A percentile compares a stretch with the other conserved stretches of the same genome.
phyloP scores from a whole-genome alignment of 2,329 filamentous ascomycete genomes.

The Botrytis byssoidea region DNA sequence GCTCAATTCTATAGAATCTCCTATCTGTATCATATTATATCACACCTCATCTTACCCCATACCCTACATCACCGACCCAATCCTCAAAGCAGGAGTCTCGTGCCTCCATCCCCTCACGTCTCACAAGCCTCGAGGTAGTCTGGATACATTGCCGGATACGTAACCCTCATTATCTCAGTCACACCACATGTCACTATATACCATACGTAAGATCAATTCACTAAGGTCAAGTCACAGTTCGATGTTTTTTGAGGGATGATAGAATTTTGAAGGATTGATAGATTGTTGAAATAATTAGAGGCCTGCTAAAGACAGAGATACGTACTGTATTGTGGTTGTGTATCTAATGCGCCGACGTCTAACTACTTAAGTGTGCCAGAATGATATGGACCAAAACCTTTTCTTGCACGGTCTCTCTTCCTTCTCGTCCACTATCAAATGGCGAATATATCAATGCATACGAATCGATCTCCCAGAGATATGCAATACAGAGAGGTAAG shows the following conservation, averaged over 20 bases:
- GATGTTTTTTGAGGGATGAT: background rate
- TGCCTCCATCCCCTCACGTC: background rate
- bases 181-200: background rate
- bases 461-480: background rate
- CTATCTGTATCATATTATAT: background rate
- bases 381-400: background rate
- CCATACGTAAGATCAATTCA: background rate
- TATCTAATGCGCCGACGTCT: background rate
- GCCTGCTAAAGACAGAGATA: background rate
- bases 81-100: background rate
- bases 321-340: background rate
- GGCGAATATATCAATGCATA: background rate
- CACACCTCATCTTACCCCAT: background rate
- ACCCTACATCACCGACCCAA: background rate
- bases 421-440: background rate
- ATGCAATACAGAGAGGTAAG: background rate
- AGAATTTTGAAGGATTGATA: background rate
- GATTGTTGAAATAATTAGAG: background rate
- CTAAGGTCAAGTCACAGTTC: background rate
- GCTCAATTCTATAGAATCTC: background rate
- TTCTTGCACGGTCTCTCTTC: background rate
- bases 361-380: background rate
- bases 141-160: background rate
- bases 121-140: background rate
- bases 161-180: background rate